Evolutionary conservation across 345 rosid species (phyloP), one percentile per base, ranked within the genome.

Genomic region (Acer campestre): DNA sequence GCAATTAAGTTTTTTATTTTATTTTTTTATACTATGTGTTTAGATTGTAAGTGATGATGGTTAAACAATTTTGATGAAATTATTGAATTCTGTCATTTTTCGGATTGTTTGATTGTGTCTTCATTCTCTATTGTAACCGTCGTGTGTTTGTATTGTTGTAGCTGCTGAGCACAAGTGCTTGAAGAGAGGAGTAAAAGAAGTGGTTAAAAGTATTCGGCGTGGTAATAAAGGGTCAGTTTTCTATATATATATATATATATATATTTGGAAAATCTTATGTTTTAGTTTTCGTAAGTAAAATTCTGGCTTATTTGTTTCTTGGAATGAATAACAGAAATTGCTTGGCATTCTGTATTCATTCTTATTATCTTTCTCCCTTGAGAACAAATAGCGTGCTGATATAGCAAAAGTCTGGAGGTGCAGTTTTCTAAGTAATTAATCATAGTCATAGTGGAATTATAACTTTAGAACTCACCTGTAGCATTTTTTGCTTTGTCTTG

Each of bases 121-220:
- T 13, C 7, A 62, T 63, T 23, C 0, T 78, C 59, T 42, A 2
- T 31, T 63, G 17, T 64, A 38, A 35, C n/a, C 14, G 38, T 29
- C 38, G 2, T 35, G 16, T 27, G 20, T 74, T 77, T 75, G 40
- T 66, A 10, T 29, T 29, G 13, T 75, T 63, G 48, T 82, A 96
- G 98, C 97, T 79, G 90, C 98, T 73, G 98, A 91, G 17, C 86
- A 87, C 56, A 96, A 92, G 80, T 94, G 99, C 82, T 83, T 96
- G 92, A 96, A 92, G 88, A 89, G 99, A 84, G 99, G 99, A 10
- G 99, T 96, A 42, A 96, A 96, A 80, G 99, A 96, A 87, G 99
- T 96, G 6, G 98, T 96, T 18, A 92, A 94, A 79, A 94, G 97
- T 71, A 94, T 96, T 20, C 82, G 98, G 49, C 93, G 98, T 3